Conservation (phyloP, 129 eudicot genomes). For the Silybum marianum region DNA sequence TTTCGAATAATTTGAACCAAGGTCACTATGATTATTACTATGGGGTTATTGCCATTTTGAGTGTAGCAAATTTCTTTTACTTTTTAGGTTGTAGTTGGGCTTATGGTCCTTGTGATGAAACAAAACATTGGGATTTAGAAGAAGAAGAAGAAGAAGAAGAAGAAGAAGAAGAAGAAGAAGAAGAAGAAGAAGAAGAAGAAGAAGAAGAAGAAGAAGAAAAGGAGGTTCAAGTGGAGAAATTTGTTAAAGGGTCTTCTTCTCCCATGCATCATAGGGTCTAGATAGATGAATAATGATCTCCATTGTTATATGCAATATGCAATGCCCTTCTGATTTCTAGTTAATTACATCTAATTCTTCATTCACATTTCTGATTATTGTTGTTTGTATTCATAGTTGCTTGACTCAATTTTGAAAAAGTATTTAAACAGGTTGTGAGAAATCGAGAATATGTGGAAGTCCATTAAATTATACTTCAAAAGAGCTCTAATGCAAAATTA, state of each 20-base stretch:
- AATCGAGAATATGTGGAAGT: too few relatives aligned
- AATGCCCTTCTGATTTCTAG: not conserved
- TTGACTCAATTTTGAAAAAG: not conserved
- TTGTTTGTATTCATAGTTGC: not conserved
- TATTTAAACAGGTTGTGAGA: too few relatives aligned
- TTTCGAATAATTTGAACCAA: constrained; percentile 57
- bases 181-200: not conserved
- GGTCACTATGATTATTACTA: constrained; percentile 83
- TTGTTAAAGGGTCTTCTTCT: constrained; percentile 26
- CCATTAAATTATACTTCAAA: too few relatives aligned
- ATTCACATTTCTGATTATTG: not conserved
- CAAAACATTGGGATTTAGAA: constrained; percentile 46
- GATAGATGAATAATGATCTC: constrained; percentile 7
- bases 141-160: constrained; percentile 18
- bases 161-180: constrained; percentile 20
- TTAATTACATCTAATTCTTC: not conserved
- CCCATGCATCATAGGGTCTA: constrained; percentile 11
- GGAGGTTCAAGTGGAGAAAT: constrained; percentile 23
- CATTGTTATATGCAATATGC: not conserved
- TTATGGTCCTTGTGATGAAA: constrained; percentile 50
- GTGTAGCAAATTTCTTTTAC: constrained; percentile 63
- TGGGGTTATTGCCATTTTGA: constrained; percentile 54
- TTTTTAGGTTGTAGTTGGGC: constrained; percentile 51
- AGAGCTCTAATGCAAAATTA: not conserved
- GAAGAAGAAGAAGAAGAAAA: constrained; percentile 13